Evolutionary conservation across 768 basidiomycete genomes (phyloP), one percentile per base, ranked within the genome.

Genomic region (Lyophyllum decastes): DNA sequence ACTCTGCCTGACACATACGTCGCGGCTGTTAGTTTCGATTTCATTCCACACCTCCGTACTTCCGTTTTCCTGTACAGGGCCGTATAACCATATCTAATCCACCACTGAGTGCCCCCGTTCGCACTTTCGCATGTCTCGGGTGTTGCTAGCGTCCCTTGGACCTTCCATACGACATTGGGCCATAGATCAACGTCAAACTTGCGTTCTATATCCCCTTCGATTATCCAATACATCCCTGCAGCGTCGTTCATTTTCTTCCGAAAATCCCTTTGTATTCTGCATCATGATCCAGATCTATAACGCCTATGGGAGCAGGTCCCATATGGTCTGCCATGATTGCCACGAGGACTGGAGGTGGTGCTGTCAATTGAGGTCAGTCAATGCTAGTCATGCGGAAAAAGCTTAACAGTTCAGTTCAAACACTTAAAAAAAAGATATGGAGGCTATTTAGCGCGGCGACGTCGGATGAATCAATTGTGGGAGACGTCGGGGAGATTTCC

Each of bases 21-120:
- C 38, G 21, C 41, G 53, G 38, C 41, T 38, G 51, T 41, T 47
- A 41, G n/a, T n/a, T n/a, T n/a, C n/a, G n/a, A n/a, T n/a, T 61
- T 54, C 43, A 57, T 54, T 54, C 26, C 47, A 60, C 22, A 12
- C 56, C 30, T 61, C 46, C 53, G 51, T 65, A 58, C 47, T 49
- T 56, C 34, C 19, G 34, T 56, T 58, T 49, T 55, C 38, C 56
- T 61, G 57, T 60, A 62, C 57, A 55, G 55, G 57, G 49, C 24
- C 48, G 52, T 59, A 58, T 50, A 56, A 52, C 52, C 26, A 41
- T 55, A 58, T 55, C 57, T 64, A 61, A 65, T 62, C 45, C 56
- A 61, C 61, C 57, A 59, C 52, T 52, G 55, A 47, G 53, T 43
- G 52, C 44, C 55, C 35, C 34, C 40, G 45, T 40, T 34, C 46